Percentiles rank a stretch among this genome's conserved stretches.
phyloP scores from a whole-genome alignment of 139 green algal species.

The Nannochloris sp. region DNA sequence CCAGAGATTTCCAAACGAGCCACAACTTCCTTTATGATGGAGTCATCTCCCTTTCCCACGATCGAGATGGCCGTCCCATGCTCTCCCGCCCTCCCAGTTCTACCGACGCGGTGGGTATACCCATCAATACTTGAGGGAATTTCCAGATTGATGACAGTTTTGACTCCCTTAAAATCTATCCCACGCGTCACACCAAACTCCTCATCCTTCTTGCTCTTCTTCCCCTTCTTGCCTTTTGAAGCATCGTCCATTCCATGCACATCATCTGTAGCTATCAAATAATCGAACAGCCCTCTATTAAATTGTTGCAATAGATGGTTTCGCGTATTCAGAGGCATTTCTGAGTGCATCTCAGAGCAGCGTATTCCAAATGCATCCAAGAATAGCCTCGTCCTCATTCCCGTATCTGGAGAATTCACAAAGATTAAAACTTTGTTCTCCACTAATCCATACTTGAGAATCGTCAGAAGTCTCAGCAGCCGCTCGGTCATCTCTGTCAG shows the following conservation, averaged over 20 bases:
- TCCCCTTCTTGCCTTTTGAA: conserved; percentile 3
- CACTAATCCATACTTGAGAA: conserved; percentile 72
- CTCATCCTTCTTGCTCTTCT: conserved; percentile 45
- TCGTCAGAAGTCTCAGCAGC: conserved; percentile 60
- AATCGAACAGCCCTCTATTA: conserved; percentile 85
- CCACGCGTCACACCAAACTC: conserved; percentile 94
- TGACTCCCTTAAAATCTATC: conserved; percentile 94
- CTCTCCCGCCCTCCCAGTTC: conserved; percentile 78
- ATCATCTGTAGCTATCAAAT: conserved; percentile 82
- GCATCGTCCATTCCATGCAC: conserved; percentile 28
- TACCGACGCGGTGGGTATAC: conserved; percentile 85
- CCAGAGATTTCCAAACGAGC: not conserved
- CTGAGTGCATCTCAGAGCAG: conserved; percentile 63
- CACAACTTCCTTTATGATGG: not conserved
- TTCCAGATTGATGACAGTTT: conserved; percentile 86
- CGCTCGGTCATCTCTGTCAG: conserved; percentile 33
- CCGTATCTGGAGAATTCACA: conserved; percentile 72
- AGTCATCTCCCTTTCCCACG: conserved; percentile 4
- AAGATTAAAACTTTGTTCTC: conserved; percentile 85
- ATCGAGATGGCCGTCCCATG: conserved; percentile 50
- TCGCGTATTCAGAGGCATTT: conserved; percentile 73
- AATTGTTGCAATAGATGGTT: conserved; percentile 80
- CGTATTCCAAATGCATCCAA: conserved; percentile 86
- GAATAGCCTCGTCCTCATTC: conserved; percentile 82
- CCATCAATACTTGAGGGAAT: conserved; percentile 40